Evolutionary conservation across 352 stramenopile species (phyloP).

Genomic region (Pythium scleroteichum): DNA sequence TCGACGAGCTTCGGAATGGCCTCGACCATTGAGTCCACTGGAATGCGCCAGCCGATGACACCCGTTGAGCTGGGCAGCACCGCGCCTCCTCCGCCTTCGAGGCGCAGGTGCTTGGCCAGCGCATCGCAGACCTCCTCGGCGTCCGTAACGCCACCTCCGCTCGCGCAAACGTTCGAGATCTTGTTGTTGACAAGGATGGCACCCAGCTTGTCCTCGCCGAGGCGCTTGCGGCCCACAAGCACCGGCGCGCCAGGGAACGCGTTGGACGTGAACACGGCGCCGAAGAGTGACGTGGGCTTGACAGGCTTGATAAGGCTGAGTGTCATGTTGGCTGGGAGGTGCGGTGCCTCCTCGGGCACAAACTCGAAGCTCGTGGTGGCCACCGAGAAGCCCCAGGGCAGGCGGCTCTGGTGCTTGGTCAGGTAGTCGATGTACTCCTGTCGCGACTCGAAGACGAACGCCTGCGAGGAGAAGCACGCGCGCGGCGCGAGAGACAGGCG

Average conservation of each 20-base stretch:
- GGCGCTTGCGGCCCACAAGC: conserved; percentile 88
- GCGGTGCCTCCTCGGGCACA: conserved; percentile 75
- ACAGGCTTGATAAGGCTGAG: conserved; percentile 87
- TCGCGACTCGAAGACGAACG: conserved; percentile 81
- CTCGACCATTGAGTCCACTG: conserved; percentile 90
- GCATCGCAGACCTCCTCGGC: conserved; percentile 93
- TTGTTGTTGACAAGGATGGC: conserved; percentile 99
- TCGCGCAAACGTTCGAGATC: conserved; percentile 98
- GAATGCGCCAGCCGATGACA: conserved; percentile 98
- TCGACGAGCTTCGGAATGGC: conserved; percentile 75
- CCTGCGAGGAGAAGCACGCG: conserved; percentile 42
- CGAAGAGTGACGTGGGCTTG: conserved; percentile 84
- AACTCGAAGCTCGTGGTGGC: conserved; percentile 86
- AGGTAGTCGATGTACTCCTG: conserved; percentile 86
- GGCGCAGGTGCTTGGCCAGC: conserved; percentile 87
- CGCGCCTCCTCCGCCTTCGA: conserved; percentile 72
- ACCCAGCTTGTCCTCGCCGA: conserved; percentile 90
- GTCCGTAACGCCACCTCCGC: conserved; percentile 90
- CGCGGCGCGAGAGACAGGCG: conserved; percentile 26
- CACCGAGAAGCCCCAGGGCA: conserved; percentile 86
- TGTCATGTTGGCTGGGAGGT: conserved; percentile 83
- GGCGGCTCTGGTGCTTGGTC: conserved; percentile 65
- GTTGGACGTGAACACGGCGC: conserved; percentile 91
- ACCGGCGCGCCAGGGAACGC: conserved; percentile 90
- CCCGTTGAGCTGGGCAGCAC: conserved; percentile 96